A percentile compares a stretch with the other conserved stretches of the same genome.
phyloP scores from a whole-genome alignment of 2,329 filamentous ascomycete genomes.

The Fusarium sp. region DNA sequence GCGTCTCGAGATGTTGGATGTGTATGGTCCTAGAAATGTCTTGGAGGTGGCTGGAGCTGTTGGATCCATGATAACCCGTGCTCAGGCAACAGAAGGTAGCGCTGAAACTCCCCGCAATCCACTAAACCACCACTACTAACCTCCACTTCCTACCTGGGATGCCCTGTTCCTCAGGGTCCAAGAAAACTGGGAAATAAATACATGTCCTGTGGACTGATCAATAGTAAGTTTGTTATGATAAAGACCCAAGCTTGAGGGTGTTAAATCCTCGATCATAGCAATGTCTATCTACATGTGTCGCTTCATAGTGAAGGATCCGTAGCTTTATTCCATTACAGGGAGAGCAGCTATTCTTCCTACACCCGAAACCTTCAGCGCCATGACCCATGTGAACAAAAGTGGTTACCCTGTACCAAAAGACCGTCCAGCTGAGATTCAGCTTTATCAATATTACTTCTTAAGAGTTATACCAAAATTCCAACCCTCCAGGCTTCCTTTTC shows the following conservation, averaged over 20 bases:
- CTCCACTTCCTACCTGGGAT: no score
- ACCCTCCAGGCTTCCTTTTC: background rate
- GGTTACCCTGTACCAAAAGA: background rate
- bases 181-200: no score
- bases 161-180: no score
- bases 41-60: constrained; percentile 20
- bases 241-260: no score
- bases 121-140: constrained; percentile 4
- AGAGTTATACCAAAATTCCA: background rate
- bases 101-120: constrained; percentile 16
- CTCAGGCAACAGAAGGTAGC: constrained; percentile 9
- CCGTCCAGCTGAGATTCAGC: no score
- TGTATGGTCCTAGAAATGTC: background rate
- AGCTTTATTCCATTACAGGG: background rate
- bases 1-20: constrained; percentile 12
- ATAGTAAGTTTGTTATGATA: no score
- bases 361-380: no score
- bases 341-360: background rate
- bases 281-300: no score
- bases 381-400: background rate
- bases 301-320: background rate
- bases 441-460: background rate
- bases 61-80: constrained; percentile 5
- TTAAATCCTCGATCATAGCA: background rate
- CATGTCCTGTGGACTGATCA: no score